Base-by-base conservation (phyloP, 2,329 filamentous ascomycete species). In the Diaporthe ilicicola region DNA sequence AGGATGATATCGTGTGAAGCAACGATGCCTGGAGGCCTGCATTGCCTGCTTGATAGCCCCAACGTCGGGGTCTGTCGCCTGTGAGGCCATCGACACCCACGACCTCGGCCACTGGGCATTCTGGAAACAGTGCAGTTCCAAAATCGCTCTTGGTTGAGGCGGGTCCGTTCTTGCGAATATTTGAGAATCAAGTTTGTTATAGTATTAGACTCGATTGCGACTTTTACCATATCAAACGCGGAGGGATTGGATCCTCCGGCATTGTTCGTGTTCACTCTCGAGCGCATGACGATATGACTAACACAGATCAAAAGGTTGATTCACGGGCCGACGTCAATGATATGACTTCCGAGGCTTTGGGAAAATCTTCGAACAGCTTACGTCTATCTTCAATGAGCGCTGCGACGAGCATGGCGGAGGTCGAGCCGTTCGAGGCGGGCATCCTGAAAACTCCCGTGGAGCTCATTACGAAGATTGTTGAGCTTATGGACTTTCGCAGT, bases 391-490 rank as follows among this genome's bases (percentile, higher is more conserved):
- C 12, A 4, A 55, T 17, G 29, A 24, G 27, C n/a, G n/a, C 48
- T 7, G n/a, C 48, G 10, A n/a, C 17, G 24, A 10, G 27, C 4
- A 24, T 24, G 10, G 13, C 29, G 22, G 22, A 59, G 17, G n/a
- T 10, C n/a, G 69, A 55, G 13, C 27, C 39, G 10, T n/a, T 42
- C 24, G 39, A 34, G 39, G 19, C 55, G 29, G 72, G 70, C 48
- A 74, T 83, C 24, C 72, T 77, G 55, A 74, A 74, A 53, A 71
- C 85, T 56, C 86, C 87, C 0, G 78, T 82, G 3, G 87, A 89
- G 74, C 81, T 87, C 22, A 75, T 87, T 3, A 76, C 88, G 13
- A 82, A 86, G 24, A 83, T 88, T 29, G 85, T 85, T 74, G 81
- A 82, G 37, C 73, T 82, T 22, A 78, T 88, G 64, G 81, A 85